Evolutionary conservation across 2,329 filamentous ascomycete species (phyloP).

Genomic region (Penicillium thymicola): DNA sequence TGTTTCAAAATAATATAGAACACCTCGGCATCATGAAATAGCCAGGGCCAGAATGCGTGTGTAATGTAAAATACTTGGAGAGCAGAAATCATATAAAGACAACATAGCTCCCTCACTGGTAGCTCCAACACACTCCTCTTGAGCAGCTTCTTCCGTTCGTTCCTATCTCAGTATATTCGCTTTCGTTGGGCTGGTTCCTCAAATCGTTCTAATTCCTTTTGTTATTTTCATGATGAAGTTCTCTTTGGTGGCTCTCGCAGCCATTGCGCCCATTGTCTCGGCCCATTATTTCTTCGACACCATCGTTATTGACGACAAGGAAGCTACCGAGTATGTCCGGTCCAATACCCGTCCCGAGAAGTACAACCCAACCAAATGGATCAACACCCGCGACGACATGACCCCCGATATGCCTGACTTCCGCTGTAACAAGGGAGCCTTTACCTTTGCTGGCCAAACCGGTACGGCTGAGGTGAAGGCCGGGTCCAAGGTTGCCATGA

Average conservation of each 20-base stretch:
- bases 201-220: no score
- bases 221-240: not conserved
- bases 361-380: conserved; percentile 14
- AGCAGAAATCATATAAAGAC: no score
- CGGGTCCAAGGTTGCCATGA: conserved; percentile 16
- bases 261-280: not conserved
- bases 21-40: no score
- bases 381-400: conserved; percentile 4
- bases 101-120: no score
- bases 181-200: no score
- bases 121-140: no score
- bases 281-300: conserved; percentile 16
- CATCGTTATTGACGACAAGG: conserved; percentile 12
- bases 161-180: no score
- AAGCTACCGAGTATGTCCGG: not conserved
- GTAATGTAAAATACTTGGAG: no score
- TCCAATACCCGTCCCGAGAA: conserved; percentile 8
- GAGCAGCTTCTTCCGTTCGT: no score
- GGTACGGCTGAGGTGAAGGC: conserved; percentile 11
- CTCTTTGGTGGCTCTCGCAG: not conserved
- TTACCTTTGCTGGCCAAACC: conserved; percentile 6
- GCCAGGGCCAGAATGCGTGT: no score
- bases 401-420: not conserved
- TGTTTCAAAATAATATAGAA: no score
- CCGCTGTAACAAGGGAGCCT: not conserved